Conservation (phyloP, 306 rosid genomes). For the Alnus glutinosa region DNA sequence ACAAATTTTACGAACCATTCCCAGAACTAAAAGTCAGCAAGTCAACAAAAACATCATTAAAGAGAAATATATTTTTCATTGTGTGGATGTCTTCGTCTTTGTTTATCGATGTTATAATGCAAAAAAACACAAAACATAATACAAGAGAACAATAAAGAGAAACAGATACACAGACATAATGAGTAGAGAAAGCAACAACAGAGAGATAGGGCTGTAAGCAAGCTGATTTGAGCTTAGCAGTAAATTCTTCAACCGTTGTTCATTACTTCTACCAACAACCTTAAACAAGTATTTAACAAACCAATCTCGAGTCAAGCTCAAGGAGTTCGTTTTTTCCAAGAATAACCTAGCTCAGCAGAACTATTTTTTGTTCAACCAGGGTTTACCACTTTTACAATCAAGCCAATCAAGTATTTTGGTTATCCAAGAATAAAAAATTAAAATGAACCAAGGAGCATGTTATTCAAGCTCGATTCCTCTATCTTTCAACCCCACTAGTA, state of each 20-base stretch:
- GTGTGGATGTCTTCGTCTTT: too few relatives aligned
- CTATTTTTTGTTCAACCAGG: neutral
- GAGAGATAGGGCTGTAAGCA: neutral
- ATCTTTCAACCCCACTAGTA: neutral
- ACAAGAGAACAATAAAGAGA: neutral
- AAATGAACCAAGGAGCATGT: neutral
- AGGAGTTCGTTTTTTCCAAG: neutral
- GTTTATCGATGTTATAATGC: neutral
- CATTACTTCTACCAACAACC: neutral
- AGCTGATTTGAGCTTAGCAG: neutral
- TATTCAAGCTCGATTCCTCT: neutral
- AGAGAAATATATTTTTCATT: too few relatives aligned
- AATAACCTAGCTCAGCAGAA: neutral
- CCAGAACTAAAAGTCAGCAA: neutral
- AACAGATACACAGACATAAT: neutral
- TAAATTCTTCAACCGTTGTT: neutral
- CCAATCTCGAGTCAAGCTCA: neutral
- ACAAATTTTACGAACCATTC: neutral
- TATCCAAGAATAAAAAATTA: neutral
- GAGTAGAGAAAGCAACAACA: neutral
- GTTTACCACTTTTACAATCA: neutral
- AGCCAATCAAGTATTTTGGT: neutral
- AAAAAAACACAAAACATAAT: neutral
- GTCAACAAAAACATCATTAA: too few relatives aligned
- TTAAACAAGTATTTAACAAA: neutral